phyloP scores from a whole-genome alignment of 495 filamentous ascomycete species.

The Penicillium lividum region DNA sequence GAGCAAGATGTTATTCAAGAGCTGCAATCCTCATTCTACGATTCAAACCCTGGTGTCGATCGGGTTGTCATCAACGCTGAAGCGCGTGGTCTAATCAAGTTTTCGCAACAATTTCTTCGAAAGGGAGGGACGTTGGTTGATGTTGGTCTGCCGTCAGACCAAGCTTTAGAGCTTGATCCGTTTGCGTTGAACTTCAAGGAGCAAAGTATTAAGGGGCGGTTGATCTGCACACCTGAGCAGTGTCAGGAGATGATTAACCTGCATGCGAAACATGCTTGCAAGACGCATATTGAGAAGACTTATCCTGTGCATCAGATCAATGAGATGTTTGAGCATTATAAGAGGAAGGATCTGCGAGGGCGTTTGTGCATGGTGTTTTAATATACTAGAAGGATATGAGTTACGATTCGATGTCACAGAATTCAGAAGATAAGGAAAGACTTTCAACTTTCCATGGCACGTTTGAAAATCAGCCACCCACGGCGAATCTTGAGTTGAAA shows the following conservation, averaged over 20 bases:
- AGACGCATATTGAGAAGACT: conserved; percentile 18
- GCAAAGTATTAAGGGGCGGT: conserved; percentile 13
- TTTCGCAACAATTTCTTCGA: conserved; percentile 15
- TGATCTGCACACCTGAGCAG: conserved; percentile 20
- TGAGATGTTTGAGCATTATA: conserved; percentile 17
- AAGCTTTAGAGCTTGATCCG: conserved; percentile 12
- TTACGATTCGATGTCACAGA: too few species aligned
- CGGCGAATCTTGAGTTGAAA: too few species aligned
- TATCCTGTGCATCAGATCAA: conserved; percentile 16
- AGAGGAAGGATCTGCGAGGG: conserved; percentile 15
- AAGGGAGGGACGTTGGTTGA: conserved; percentile 16
- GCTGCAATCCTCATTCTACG: conserved; percentile 17
- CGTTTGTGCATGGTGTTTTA: conserved; percentile 20
- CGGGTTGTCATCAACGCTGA: conserved; percentile 16
- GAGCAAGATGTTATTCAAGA: conserved; percentile 10
- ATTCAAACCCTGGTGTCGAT: conserved; percentile 10
- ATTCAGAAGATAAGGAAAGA: too few species aligned
- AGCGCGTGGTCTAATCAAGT: conserved; percentile 5
- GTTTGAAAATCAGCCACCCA: too few species aligned
- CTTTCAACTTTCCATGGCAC: too few species aligned
- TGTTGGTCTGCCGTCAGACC: conserved; percentile 12
- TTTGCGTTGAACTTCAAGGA: conserved; percentile 19
- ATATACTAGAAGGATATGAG: not conserved
- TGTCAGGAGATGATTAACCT: conserved; percentile 21
- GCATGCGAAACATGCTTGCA: conserved; percentile 16